Evolutionary conservation across 495 filamentous ascomycete genomes (phyloP).

Genomic region (Penicillium lagena): DNA sequence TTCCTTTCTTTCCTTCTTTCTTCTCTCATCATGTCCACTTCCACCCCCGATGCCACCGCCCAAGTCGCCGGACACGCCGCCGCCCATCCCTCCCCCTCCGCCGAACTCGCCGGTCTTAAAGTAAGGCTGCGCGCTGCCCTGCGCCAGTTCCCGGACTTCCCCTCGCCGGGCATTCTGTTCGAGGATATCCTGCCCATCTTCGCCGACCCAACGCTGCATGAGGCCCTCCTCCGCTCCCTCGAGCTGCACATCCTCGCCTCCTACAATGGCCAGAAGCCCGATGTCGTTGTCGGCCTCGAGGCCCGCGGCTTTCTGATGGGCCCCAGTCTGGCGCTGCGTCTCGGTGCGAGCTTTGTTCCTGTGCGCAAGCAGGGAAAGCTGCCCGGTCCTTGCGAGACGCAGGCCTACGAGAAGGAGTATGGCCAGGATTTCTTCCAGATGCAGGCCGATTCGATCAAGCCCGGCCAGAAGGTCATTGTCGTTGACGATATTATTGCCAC

Average conservation of each 20-base stretch:
- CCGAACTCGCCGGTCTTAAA: conserved; percentile 93
- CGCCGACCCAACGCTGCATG: conserved; percentile 68
- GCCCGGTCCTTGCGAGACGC: conserved; percentile 78
- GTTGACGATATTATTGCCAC: conserved; percentile 99
- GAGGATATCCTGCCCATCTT: conserved; percentile 99
- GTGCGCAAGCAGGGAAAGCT: conserved; percentile 96
- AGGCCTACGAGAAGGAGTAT: conserved; percentile 90
- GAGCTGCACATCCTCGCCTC: conserved; percentile 68
- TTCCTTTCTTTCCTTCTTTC: conserved; percentile 22
- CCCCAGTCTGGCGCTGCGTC: conserved; percentile 75
- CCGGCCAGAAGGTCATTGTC: conserved; percentile 82
- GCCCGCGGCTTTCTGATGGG: conserved; percentile 95
- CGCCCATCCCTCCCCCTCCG: conserved; percentile 60
- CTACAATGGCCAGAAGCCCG: conserved; percentile 54
- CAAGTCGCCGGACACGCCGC: conserved; percentile 42
- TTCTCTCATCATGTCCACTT: conserved; percentile 51
- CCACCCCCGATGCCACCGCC: conserved; percentile 40
- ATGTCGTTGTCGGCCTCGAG: conserved; percentile 90
- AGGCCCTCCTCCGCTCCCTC: conserved; percentile 73
- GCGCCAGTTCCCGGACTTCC: conserved; percentile 87
- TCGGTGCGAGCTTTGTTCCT: conserved; percentile 87
- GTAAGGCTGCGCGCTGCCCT: conserved; percentile 60
- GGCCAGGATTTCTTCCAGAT: conserved; percentile 96
- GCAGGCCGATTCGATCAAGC: conserved; percentile 76
- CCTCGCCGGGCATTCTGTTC: conserved; percentile 88